Evolutionary conservation across 2,329 filamentous ascomycete genomes (phyloP).

Genomic region (Microdochium paspali): DNA sequence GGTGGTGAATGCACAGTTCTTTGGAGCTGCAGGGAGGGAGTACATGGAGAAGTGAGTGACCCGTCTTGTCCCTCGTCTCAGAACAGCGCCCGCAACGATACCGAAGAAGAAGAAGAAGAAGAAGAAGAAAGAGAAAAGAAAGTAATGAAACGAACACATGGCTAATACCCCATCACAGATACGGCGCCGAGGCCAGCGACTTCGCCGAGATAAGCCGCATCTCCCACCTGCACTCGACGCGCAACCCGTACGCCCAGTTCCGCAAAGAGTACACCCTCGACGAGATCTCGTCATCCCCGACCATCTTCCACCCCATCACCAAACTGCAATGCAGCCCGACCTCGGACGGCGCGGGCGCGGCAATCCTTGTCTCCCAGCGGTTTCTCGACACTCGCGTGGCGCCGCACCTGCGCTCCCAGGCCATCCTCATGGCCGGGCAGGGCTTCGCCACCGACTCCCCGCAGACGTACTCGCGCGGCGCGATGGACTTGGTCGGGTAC

Average conservation of each 20-base stretch:
- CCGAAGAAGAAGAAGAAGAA: too few relatives aligned
- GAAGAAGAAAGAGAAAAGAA: too few relatives aligned
- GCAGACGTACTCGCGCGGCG: conserved; percentile 64
- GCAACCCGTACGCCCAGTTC: conserved; percentile 96
- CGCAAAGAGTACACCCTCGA: conserved; percentile 82
- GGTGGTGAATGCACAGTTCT: conserved; percentile 83
- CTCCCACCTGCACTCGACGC: conserved; percentile 84
- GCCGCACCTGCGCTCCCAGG: conserved; percentile 71
- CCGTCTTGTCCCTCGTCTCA: background rate
- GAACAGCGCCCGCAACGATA: too few relatives aligned
- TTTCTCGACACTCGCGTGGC: conserved; percentile 66
- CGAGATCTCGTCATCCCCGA: conserved; percentile 65
- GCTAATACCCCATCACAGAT: conserved; percentile 35
- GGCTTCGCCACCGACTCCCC: conserved; percentile 77
- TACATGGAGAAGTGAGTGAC: conserved; percentile 78
- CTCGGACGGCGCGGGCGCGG: conserved; percentile 83
- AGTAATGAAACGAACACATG: too few relatives aligned
- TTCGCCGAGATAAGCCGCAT: conserved; percentile 91
- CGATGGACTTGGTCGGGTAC: conserved; percentile 85
- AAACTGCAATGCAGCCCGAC: conserved; percentile 98
- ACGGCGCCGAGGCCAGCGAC: conserved; percentile 73
- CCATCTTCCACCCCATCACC: conserved; percentile 79
- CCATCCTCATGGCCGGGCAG: conserved; percentile 85
- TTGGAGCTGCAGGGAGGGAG: conserved; percentile 86
- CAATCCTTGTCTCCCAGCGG: conserved; percentile 76